Evolutionary conservation across 805 yeast species (phyloP), one percentile per base, ranked within the genome.

Genomic region (Dipodascus geniculatus): DNA sequence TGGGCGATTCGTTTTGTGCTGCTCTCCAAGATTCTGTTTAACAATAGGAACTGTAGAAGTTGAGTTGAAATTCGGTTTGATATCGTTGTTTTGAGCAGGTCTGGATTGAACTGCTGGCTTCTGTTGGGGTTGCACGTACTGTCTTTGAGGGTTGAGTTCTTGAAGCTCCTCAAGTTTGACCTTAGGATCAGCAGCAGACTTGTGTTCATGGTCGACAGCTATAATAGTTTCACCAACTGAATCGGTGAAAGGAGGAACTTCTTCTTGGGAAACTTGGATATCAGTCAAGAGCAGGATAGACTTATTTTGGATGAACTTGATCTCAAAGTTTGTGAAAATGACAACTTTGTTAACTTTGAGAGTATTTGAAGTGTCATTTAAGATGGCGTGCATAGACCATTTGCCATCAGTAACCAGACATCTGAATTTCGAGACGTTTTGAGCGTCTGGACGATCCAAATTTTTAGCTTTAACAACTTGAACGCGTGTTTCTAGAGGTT

Each of bases 1-100:
- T n/a, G 44, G 20, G 14, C 20, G 44, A 38, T n/a, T 17, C 14
- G 44, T 4, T 23, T 71, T 28, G 77, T 47, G 28, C 52, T 54
- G 57, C 50, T 48, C 33, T 42, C 49, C 50, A 38, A 44, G 50
- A 23, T 48, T 50, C 53, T 51, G 44, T 24, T 3, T 47, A 23
- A 4, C 31, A 17, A 51, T 23, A 22, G 48, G 50, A 24, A 33
- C 48, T 11, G 54, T 20, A 14, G 55, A 53, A 16, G 54, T 22
- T 23, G 48, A 24, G 22, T 47, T 47, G n/a, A 11, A 47, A 9
- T 47, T 23, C 31, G 49, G 28, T 38, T 38, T n/a, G 11, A 6
- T 28, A 28, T 6, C 9, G 33, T 28, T 28, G 33, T 28, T 28
- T 28, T 28, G 33, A 28, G 33, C 6, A 38, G 44, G 44, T 38